Conservation (phyloP, 257 asterid species). For the Petunia axillaris region DNA sequence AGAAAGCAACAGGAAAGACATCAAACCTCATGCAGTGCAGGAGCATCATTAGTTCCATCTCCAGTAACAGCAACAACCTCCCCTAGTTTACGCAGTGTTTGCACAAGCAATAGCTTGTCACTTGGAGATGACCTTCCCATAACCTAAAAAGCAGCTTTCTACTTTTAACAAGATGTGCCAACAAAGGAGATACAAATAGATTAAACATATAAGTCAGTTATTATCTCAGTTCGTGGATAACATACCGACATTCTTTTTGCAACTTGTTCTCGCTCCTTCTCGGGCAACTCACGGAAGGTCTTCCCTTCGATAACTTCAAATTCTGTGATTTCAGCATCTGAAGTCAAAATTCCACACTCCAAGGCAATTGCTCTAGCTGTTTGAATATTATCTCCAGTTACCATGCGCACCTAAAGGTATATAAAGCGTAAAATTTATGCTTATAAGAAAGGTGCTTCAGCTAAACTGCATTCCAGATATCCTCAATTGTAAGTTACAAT, state of each 20-base stretch:
- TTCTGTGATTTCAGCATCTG: conserved; percentile 61
- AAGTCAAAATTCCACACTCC: conserved; percentile 87
- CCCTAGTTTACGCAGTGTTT: conserved; percentile 82
- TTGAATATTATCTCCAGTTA: conserved; percentile 91
- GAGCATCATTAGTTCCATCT: conserved; percentile 98
- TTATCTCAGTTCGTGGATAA: conserved; percentile 1
- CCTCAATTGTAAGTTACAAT: conserved; percentile 12
- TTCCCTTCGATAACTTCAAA: conserved; percentile 79
- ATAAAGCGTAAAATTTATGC: conserved; percentile 21
- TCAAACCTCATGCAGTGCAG: conserved; percentile 93
- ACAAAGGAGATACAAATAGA: conserved; percentile 21
- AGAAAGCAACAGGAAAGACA: conserved; percentile 22
- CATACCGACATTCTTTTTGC: conserved; percentile 70
- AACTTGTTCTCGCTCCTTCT: conserved; percentile 68
- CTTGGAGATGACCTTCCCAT: conserved; percentile 97
- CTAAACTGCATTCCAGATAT: neutral
- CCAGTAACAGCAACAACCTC: conserved; percentile 97
- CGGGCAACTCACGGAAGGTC: conserved; percentile 80
- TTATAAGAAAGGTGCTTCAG: conserved; percentile 7
- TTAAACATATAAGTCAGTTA: neutral
- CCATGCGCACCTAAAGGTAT: conserved; percentile 84
- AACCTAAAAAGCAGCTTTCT: conserved; percentile 52
- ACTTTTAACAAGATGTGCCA: conserved; percentile 25
- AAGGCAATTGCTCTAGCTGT: conserved; percentile 94
- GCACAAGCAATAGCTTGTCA: conserved; percentile 93